These are phyloP conservation scores for Orbilia brochopaga DNA, from an alignment of 2,329 filamentous ascomycete genomes.

Conservation along the genomic window DNA sequence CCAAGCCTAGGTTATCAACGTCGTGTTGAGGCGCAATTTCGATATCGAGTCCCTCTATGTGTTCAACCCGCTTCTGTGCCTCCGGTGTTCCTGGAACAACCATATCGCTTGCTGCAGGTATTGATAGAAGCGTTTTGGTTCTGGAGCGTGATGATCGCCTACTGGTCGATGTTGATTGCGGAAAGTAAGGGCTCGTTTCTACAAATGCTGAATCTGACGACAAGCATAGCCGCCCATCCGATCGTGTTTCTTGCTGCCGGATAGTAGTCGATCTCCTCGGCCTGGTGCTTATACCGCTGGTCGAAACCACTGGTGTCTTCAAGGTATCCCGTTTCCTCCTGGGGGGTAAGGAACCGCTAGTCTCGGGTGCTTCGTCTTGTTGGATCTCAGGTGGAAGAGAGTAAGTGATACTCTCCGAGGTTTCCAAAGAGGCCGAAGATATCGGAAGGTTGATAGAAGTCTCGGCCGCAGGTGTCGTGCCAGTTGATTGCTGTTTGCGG, in stretches of 20 bases:
- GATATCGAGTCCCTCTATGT: background rate
- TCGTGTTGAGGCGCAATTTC: too few species aligned
- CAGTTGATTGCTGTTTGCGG: too few species aligned
- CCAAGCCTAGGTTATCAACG: too few species aligned
- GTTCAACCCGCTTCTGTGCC: background rate
- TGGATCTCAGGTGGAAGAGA: too few species aligned
- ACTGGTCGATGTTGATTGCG: background rate
- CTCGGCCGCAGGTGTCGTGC: too few species aligned
- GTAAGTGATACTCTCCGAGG: too few species aligned
- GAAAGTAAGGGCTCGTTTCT: background rate
- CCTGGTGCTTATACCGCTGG: background rate
- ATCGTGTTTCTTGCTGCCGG: background rate
- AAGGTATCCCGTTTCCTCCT: background rate
- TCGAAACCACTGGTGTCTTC: background rate
- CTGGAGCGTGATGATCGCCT: background rate
- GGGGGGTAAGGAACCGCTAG: background rate
- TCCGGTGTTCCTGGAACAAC: background rate
- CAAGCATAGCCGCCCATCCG: background rate
- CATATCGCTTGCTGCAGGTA: background rate
- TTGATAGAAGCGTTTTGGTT: background rate
- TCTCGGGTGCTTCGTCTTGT: too few species aligned
- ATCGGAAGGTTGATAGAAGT: too few species aligned
- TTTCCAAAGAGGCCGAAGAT: background rate
- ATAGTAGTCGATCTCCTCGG: background rate
- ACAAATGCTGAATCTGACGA: slow-evolving; percentile 1